These are phyloP conservation scores for Breynia disticha DNA, from an alignment of 441 rosid genomes.

Conservation along the genomic window DNA sequence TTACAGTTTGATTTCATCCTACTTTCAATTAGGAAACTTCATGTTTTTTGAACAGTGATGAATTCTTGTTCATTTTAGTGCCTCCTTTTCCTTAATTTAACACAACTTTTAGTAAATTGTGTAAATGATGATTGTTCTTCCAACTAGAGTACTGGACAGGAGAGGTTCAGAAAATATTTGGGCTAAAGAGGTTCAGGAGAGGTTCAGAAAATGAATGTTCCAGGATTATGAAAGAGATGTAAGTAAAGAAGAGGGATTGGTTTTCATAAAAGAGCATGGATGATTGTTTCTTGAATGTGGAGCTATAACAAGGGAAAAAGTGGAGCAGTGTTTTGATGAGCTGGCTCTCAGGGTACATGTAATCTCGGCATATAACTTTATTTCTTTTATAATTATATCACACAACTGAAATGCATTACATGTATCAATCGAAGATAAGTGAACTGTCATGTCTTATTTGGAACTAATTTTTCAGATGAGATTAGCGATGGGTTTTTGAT, in stretches of 20 bases:
- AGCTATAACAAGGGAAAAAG: slow-evolving; percentile 52
- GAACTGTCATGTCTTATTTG: too few relatives aligned
- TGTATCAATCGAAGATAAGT: neutral
- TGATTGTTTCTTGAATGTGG: slow-evolving; percentile 51
- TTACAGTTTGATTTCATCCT: neutral
- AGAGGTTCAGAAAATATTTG: slow-evolving; percentile 87
- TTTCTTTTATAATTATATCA: neutral
- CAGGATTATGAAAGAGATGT: slow-evolving; percentile 53
- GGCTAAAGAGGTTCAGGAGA: too few relatives aligned
- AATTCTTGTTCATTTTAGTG: neutral
- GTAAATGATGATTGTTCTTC: slow-evolving; percentile 14
- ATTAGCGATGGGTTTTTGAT: too few relatives aligned
- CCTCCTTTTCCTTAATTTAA: slow-evolving; percentile 10
- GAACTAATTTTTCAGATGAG: too few relatives aligned
- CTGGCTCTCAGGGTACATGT: slow-evolving; percentile 41
- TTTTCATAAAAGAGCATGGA: slow-evolving; percentile 45
- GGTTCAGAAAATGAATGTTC: neutral
- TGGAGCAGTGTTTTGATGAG: slow-evolving; percentile 48
- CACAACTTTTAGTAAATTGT: neutral
- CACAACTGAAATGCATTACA: neutral
- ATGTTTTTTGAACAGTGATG: neutral
- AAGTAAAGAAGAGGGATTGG: slow-evolving; percentile 43
- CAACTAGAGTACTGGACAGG: slow-evolving; percentile 99
- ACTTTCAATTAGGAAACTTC: too few relatives aligned
- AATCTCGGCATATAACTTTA: neutral